phyloP scores from a whole-genome alignment of 2,329 filamentous ascomycete genomes.

The Alternaria brassicae region DNA sequence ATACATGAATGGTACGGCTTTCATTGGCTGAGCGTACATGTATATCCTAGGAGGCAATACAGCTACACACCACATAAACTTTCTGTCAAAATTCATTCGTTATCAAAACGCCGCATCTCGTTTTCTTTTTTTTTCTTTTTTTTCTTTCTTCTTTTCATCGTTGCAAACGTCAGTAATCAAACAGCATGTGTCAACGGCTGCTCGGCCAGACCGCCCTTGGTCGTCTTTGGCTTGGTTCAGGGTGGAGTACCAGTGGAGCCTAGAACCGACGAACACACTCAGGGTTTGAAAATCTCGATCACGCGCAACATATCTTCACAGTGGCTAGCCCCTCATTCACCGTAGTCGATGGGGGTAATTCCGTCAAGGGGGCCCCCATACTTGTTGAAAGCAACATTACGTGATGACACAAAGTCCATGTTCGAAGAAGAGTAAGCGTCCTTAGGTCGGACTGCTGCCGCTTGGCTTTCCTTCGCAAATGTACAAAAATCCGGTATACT shows the following conservation, averaged over 20 bases:
- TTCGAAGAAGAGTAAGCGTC: slow-evolving; percentile 8
- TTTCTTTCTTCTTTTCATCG: slow-evolving; percentile 5
- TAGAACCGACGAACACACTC: slow-evolving; percentile 20
- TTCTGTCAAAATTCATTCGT: slow-evolving; percentile 8
- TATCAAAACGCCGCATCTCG: slow-evolving; percentile 10
- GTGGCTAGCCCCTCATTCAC: slow-evolving; percentile 1
- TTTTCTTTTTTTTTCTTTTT: slow-evolving; percentile 9
- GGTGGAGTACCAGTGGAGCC: slow-evolving; percentile 25
- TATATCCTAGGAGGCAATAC: not conserved
- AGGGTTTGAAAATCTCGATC: slow-evolving; percentile 21
- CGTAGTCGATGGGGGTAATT: not conserved
- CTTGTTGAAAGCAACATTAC: not conserved
- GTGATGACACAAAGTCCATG: slow-evolving; percentile 30
- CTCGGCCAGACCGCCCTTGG: not conserved
- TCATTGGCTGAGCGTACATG: slow-evolving; percentile 4
- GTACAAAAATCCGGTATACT: slow-evolving; percentile 19
- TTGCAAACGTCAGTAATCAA: no score
- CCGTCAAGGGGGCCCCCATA: not conserved
- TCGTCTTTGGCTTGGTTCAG: slow-evolving; percentile 8
- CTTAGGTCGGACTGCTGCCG: not conserved
- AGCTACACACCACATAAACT: slow-evolving; percentile 1
- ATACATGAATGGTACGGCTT: slow-evolving; percentile 7
- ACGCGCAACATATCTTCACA: slow-evolving; percentile 8
- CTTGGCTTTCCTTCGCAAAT: not conserved
- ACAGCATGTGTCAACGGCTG: no score